Evolutionary conservation across 108 stramenopile species (phyloP), one percentile per base, ranked within the genome.

Genomic region (Skeletonema tropicum): DNA sequence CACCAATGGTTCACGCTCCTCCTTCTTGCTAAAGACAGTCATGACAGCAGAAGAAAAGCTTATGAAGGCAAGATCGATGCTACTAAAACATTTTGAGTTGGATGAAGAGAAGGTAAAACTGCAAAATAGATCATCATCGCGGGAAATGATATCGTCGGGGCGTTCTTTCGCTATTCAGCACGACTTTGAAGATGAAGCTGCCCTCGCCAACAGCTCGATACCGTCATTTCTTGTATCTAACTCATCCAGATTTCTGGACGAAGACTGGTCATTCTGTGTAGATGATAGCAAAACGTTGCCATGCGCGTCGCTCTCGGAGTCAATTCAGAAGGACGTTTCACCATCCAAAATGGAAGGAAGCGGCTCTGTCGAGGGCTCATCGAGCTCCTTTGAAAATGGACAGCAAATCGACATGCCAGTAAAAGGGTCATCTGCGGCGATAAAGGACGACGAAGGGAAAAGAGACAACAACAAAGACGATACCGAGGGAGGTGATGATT

Each of bases 231-330:
- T 30, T 33, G 38, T 5, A 41, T 70, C 21, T 21, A 26, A 41
- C 5, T 6, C 69, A 25, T 60, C 58, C 11, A 12, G 39, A 1
- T 59, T 70, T 19, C 36, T 70, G 2, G 36, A 15, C 1, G 69
- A 70, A 57, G 60, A 57, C n/a, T 76, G 75, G 75, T 38, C 48
- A 11, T 36, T 61, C 59, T 76, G 75, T 55, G 67, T 76, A n/a
- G 68, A 64, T 30, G 41, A 19, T 32, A 76, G 57, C 23, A 57
- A 46, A 8, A 30, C 25, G 0, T 45, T 29, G 10, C 13, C 41
- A 33, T 42, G 69, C 23, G 19, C 69, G 11, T 59, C 69, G 21
- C 33, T 39, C 14, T 39, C 69, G 11, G 26, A 58, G 11, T 58
- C 69, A 29, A 58, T 58, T 14, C 69, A 48, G 36, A 57, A 76